Conservation (phyloP, 805 yeast genomes). For the Candida silvatica region DNA sequence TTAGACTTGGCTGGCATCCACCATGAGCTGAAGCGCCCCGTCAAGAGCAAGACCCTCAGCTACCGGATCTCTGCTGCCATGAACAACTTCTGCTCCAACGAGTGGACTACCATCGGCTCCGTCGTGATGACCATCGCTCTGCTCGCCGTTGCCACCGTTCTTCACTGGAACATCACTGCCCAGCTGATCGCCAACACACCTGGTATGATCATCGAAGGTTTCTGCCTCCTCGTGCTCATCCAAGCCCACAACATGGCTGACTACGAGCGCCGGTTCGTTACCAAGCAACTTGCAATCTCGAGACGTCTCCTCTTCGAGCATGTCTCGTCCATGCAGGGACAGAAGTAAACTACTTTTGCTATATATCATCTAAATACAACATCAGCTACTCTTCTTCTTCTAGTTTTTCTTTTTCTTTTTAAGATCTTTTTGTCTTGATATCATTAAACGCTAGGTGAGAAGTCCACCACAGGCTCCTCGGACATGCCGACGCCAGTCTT, state of each 20-base stretch:
- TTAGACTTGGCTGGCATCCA: conserved; percentile 20
- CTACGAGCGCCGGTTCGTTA: conserved; percentile 7
- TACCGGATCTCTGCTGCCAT: conserved; percentile 15
- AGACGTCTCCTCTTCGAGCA: conserved; percentile 3
- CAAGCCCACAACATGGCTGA: conserved; percentile 29
- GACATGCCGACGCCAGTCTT: background rate
- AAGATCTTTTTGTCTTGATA: too few species aligned
- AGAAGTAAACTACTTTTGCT: too few species aligned
- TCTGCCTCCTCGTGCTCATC: conserved; percentile 28
- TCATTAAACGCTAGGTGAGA: background rate
- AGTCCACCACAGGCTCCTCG: background rate
- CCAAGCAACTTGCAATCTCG: conserved; percentile 7
- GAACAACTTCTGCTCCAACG: conserved; percentile 23
- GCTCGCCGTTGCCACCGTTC: conserved; percentile 23
- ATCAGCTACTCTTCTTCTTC: too few species aligned
- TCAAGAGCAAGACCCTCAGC: conserved; percentile 1
- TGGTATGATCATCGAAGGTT: conserved; percentile 35
- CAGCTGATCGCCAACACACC: conserved; percentile 33
- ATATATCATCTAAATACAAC: too few species aligned
- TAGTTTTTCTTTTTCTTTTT: too few species aligned
- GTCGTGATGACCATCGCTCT: conserved; percentile 22
- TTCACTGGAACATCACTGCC: conserved; percentile 31
- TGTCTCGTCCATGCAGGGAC: too few species aligned
- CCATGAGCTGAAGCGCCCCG: conserved; percentile 6
- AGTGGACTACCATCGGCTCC: conserved; percentile 24